Percentiles rank a stretch among this genome's conserved stretches.
phyloP scores from a whole-genome alignment of 345 rosid genomes.

The Camelina sativa region DNA sequence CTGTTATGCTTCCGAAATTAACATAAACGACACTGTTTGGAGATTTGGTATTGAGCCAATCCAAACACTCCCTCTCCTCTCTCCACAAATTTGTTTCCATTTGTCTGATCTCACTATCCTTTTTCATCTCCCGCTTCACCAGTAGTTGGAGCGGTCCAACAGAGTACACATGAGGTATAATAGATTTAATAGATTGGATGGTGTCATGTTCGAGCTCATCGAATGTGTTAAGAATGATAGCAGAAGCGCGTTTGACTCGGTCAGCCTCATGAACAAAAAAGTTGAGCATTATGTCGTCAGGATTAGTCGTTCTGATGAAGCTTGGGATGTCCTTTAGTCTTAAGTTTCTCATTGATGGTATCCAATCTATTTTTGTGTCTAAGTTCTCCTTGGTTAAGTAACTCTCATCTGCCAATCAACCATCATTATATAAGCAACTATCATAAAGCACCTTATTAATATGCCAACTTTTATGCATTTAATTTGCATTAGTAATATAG shows the following conservation, averaged over 20 bases:
- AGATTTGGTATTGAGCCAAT: slow-evolving; percentile 39
- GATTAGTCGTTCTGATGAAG: slow-evolving; percentile 45
- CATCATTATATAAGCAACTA: not conserved
- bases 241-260: slow-evolving; percentile 36
- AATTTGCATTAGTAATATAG: too few species aligned
- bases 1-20: slow-evolving; percentile 34
- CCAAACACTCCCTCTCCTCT: slow-evolving; percentile 38
- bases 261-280: slow-evolving; percentile 12
- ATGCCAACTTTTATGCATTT: too few species aligned
- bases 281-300: slow-evolving; percentile 39
- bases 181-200: slow-evolving; percentile 29
- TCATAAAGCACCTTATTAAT: too few species aligned
- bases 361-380: not conserved
- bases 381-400: not conserved
- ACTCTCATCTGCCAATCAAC: not conserved
- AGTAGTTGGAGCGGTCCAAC: slow-evolving; percentile 29
- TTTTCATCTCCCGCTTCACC: not conserved
- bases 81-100: slow-evolving; percentile 37
- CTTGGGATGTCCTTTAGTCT: not conserved
- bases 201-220: slow-evolving; percentile 39
- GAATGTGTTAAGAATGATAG: slow-evolving; percentile 47
- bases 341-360: not conserved
- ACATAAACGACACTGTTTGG: slow-evolving; percentile 37
- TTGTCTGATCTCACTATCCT: not conserved
- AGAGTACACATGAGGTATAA: slow-evolving; percentile 37